These are phyloP conservation scores for Drechslerella stenobrocha DNA, from an alignment of 2,329 filamentous ascomycete species.

Conservation along the genomic window DNA sequence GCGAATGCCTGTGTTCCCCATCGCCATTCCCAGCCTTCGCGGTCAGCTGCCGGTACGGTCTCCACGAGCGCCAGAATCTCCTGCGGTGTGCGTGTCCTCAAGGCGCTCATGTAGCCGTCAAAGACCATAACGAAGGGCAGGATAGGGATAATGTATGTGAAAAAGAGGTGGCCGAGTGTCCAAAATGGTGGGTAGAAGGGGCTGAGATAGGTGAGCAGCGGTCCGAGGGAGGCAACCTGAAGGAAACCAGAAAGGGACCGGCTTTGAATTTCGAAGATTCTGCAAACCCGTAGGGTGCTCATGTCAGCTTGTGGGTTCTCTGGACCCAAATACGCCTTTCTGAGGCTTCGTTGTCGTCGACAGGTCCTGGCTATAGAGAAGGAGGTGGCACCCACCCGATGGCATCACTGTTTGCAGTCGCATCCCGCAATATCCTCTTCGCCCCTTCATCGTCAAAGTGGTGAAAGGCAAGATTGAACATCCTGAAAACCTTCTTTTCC, in stretches of 20 bases:
- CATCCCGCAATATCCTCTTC: conserved; percentile 65
- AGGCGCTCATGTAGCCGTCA: conserved; percentile 69
- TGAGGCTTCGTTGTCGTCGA: too few relatives aligned
- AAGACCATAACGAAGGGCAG: conserved; percentile 69
- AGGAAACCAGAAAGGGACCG: conserved; percentile 63
- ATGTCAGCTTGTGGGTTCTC: not conserved
- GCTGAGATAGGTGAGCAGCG: conserved; percentile 61
- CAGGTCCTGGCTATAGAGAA: not conserved
- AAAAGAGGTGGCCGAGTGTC: conserved; percentile 64
- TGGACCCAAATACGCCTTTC: not conserved
- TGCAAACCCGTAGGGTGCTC: conserved; percentile 48
- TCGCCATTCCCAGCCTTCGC: conserved; percentile 57
- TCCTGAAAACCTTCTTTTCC: conserved; percentile 64
- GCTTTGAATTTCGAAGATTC: conserved; percentile 75
- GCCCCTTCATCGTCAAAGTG: conserved; percentile 71
- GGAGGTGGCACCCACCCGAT: conserved; percentile 60
- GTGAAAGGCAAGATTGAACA: conserved; percentile 76
- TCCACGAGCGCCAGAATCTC: conserved; percentile 67
- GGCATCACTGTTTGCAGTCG: conserved; percentile 67
- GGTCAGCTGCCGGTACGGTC: conserved; percentile 58
- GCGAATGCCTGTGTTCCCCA: conserved; percentile 58
- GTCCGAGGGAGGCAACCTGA: conserved; percentile 61
- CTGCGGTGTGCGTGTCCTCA: conserved; percentile 68
- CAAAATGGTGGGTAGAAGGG: conserved; percentile 58
- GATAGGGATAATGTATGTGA: conserved; percentile 68